phyloP scores from a whole-genome alignment of 2,329 filamentous ascomycete species.

The Aspergillus awamori region DNA sequence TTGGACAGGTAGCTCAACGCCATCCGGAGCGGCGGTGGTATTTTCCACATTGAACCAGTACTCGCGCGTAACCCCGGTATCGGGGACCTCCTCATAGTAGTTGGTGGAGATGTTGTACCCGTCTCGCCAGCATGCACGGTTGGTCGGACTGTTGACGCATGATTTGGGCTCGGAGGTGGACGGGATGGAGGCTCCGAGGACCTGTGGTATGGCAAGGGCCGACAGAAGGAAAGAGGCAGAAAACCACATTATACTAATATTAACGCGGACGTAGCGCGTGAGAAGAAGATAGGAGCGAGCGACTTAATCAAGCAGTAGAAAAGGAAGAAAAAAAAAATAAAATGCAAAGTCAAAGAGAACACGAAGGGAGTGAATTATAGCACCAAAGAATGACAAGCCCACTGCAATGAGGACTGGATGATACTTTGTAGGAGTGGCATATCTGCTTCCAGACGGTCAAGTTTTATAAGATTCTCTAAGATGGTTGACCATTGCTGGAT shows the following conservation, averaged over 20 bases:
- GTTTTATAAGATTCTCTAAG: neutral
- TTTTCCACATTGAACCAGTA: constrained; percentile 23
- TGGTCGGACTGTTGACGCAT: neutral
- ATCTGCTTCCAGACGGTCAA: no score
- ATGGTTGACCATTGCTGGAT: no score
- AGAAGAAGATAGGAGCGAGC: neutral
- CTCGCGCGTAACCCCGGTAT: constrained; percentile 20
- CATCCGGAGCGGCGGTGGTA: constrained; percentile 22
- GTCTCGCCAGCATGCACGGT: neutral
- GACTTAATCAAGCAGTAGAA: neutral
- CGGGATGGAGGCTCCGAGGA: neutral
- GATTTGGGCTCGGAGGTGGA: neutral
- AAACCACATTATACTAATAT: neutral
- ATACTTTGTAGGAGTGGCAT: no score
- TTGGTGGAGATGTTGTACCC: constrained; percentile 36
- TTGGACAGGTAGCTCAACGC: constrained; percentile 43
- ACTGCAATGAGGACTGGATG: neutral
- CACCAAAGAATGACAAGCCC: neutral
- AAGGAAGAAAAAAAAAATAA: neutral
- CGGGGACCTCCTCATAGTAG: constrained; percentile 30
- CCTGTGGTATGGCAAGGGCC: neutral
- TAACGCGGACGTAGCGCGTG: neutral
- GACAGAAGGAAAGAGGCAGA: neutral
- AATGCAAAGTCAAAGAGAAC: no score
- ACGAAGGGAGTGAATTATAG: neutral